phyloP scores from a whole-genome alignment of 495 filamentous ascomycete species.

The Pseudevernia furfuracea region DNA sequence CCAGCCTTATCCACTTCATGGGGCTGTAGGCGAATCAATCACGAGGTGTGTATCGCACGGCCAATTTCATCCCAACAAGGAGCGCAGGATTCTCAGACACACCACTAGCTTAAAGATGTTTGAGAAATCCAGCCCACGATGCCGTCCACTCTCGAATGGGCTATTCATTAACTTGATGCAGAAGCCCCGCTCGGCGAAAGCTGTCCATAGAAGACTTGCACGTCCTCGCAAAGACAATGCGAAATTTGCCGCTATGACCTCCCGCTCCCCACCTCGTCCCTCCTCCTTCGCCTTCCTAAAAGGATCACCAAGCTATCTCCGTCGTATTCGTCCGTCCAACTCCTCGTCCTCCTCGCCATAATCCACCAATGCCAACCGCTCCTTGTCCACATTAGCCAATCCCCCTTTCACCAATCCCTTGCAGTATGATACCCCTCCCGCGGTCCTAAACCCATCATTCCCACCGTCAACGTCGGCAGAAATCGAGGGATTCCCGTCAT shows the following conservation, averaged over 20 bases:
- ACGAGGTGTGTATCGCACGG: not conserved
- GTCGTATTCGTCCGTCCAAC: not conserved
- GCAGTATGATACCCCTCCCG: not conserved
- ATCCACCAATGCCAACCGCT: not conserved
- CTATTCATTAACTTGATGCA: not conserved
- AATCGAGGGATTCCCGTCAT: not conserved
- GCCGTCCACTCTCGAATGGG: not conserved
- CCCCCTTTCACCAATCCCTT: not conserved
- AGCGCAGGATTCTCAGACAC: constrained; percentile 1
- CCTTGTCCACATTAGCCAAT: not conserved
- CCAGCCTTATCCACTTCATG: not conserved
- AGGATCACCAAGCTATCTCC: constrained; percentile 1
- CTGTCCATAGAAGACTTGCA: not conserved
- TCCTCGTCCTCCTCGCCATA: not conserved
- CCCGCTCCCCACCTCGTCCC: not conserved
- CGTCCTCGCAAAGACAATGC: not conserved
- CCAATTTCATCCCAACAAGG: not conserved
- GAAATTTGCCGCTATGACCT: not conserved
- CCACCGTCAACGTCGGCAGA: not conserved
- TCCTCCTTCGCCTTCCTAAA: not conserved
- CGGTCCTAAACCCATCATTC: not conserved
- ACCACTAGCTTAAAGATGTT: not conserved
- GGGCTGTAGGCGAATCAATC: not conserved
- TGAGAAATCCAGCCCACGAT: not conserved
- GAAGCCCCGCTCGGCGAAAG: not conserved